Conservation (phyloP, 257 asterid species). For the Nicotiana paniculata region DNA sequence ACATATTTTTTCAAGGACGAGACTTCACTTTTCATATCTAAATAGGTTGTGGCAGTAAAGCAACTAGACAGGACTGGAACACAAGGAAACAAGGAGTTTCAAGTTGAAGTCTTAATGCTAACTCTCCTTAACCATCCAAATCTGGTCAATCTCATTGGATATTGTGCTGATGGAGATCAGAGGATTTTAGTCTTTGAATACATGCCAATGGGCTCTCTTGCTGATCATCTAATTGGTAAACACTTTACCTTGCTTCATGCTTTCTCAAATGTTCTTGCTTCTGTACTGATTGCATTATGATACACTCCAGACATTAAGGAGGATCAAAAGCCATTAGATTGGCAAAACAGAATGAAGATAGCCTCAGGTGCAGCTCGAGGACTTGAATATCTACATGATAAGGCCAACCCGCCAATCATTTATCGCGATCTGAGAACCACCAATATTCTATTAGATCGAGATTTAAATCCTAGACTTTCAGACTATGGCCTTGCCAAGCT, state of each 20-base stretch:
- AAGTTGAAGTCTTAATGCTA: constrained; percentile 50
- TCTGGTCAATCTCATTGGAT: constrained; percentile 67
- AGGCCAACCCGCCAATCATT: constrained; percentile 71
- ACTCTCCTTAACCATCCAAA: constrained; percentile 73
- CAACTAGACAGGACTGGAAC: constrained; percentile 78
- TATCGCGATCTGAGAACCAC: constrained; percentile 70
- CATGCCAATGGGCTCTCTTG: constrained; percentile 57
- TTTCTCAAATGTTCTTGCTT: background rate
- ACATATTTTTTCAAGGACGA: too few species aligned
- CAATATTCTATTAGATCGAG: constrained; percentile 54
- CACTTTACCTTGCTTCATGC: background rate
- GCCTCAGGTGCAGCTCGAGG: constrained; percentile 78
- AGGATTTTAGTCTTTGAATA: constrained; percentile 83
- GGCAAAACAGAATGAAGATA: constrained; percentile 73
- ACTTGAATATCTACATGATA: constrained; percentile 71
- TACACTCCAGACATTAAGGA: constrained; percentile 35
- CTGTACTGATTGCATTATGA: background rate
- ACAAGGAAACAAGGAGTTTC: constrained; percentile 64
- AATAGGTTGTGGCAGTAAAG: constrained; percentile 70
- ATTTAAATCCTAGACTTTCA: constrained; percentile 48
- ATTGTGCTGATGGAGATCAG: constrained; percentile 98
- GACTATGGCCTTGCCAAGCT: constrained; percentile 85
- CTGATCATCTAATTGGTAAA: constrained; percentile 56
- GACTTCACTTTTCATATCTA: too few species aligned
- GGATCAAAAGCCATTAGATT: constrained; percentile 43